phyloP scores from a whole-genome alignment of 805 yeast genomes.

The Ogataea thermomethanolica region DNA sequence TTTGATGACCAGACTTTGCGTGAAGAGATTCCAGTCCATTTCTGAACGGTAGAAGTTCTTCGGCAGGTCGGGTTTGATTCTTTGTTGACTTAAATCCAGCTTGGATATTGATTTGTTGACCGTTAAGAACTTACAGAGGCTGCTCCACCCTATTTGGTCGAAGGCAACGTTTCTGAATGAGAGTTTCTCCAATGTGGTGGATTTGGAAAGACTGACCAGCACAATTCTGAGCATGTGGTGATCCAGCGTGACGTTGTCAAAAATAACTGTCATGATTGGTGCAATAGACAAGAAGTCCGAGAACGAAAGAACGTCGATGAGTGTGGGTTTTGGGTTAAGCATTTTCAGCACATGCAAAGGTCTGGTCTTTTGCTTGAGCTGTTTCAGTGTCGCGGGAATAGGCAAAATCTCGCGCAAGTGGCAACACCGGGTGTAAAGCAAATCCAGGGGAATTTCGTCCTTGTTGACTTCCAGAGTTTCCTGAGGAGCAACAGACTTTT shows the following conservation, averaged over 20 bases:
- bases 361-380: conserved; percentile 46
- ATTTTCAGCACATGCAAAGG: conserved; percentile 54
- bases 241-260: conserved; percentile 54
- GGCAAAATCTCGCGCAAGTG: conserved; percentile 48
- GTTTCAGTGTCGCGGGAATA: conserved; percentile 50
- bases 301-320: conserved; percentile 54
- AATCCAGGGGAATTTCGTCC: conserved; percentile 40
- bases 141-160: conserved; percentile 48
- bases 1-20: conserved; percentile 38
- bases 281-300: conserved; percentile 55
- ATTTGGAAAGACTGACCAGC: conserved; percentile 43
- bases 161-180: conserved; percentile 55
- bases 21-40: conserved; percentile 53
- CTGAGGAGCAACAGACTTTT: conserved; percentile 4
- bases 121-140: conserved; percentile 46
- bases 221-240: conserved; percentile 51
- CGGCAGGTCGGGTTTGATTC: conserved; percentile 44
- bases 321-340: conserved; percentile 56
- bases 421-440: conserved; percentile 48
- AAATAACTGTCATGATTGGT: conserved; percentile 51
- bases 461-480: conserved; percentile 25
- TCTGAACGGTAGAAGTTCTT: conserved; percentile 37
- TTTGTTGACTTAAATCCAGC: conserved; percentile 56
- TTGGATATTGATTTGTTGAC: conserved; percentile 43
- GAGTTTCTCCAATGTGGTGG: conserved; percentile 45